These are phyloP conservation scores for Sporothrix variecibatus DNA, from an alignment of 2,329 filamentous ascomycete genomes.

Conservation along the genomic window DNA sequence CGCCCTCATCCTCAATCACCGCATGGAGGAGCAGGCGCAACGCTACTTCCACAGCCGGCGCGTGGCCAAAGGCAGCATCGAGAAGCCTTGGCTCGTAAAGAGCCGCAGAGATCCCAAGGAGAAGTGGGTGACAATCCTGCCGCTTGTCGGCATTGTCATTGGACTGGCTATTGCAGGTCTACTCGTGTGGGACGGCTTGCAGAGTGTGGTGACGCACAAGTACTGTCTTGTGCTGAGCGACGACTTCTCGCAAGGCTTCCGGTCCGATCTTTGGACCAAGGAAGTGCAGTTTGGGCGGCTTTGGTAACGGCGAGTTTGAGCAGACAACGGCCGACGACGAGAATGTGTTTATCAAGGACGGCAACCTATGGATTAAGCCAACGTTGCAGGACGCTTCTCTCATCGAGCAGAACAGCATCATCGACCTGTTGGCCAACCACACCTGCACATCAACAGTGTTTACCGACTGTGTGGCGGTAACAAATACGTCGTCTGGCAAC, in stretches of 20 bases:
- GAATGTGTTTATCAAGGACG: constrained; percentile 73
- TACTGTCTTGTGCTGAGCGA: constrained; percentile 71
- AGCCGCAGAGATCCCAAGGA: constrained; percentile 66
- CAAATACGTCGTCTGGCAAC: constrained; percentile 71
- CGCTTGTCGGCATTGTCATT: constrained; percentile 68
- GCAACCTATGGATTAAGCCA: constrained; percentile 72
- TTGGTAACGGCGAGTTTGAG: constrained; percentile 80
- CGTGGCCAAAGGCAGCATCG: constrained; percentile 69
- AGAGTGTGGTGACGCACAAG: constrained; percentile 70
- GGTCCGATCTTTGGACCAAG: constrained; percentile 67
- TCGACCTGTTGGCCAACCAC: constrained; percentile 67
- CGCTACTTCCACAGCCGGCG: constrained; percentile 74
- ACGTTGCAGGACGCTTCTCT: constrained; percentile 71
- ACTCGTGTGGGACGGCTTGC: constrained; percentile 73
- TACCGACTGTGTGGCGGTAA: constrained; percentile 66
- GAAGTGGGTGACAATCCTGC: constrained; percentile 85
- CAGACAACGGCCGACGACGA: constrained; percentile 70
- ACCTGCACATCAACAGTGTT: constrained; percentile 66
- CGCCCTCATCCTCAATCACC: constrained; percentile 31
- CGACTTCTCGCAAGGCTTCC: constrained; percentile 61
- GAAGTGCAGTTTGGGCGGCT: constrained; percentile 75
- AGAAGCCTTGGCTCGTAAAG: constrained; percentile 76
- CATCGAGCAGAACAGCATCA: constrained; percentile 65
- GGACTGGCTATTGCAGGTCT: constrained; percentile 70
- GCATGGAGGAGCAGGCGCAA: constrained; percentile 44